These are phyloP conservation scores for Graphiopsis chlorocephala DNA, from an alignment of 2,329 filamentous ascomycete genomes.

Conservation along the genomic window DNA sequence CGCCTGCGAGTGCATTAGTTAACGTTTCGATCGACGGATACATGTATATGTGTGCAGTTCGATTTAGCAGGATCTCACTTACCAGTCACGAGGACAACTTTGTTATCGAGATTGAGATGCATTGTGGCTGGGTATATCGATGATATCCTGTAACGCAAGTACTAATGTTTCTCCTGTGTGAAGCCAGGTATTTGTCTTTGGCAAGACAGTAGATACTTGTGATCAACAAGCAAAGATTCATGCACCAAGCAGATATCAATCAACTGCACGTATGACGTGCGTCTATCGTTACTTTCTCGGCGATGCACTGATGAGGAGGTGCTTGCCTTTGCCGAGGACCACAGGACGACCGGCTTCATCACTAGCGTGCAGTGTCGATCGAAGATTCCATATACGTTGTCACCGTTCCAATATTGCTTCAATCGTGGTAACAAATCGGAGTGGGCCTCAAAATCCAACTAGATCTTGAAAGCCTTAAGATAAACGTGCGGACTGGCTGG, in stretches of 20 bases:
- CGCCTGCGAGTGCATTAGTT: slow-evolving; percentile 22
- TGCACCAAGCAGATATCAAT: not conserved
- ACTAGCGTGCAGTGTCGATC: slow-evolving; percentile 2
- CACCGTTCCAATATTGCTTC: not conserved
- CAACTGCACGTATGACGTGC: slow-evolving; percentile 49
- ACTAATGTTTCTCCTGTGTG: not conserved
- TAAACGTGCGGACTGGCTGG: not conserved
- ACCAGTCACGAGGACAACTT: slow-evolving; percentile 38
- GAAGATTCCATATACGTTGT: not conserved
- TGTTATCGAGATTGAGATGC: slow-evolving; percentile 37
- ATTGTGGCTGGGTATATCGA: slow-evolving; percentile 22
- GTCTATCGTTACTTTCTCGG: not conserved
- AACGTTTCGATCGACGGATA: not conserved
- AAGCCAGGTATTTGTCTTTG: not conserved
- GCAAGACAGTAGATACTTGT: not conserved
- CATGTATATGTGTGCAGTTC: not conserved
- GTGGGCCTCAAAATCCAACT: not conserved
- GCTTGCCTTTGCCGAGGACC: not conserved
- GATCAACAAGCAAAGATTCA: not conserved
- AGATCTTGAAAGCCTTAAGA: not conserved
- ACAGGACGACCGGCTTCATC: not conserved
- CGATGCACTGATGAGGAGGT: not conserved
- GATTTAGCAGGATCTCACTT: slow-evolving; percentile 13
- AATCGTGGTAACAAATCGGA: not conserved
- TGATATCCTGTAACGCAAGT: not conserved